Conservation (phyloP, 306 rosid species). For the Macrotyloma uniflorum region DNA sequence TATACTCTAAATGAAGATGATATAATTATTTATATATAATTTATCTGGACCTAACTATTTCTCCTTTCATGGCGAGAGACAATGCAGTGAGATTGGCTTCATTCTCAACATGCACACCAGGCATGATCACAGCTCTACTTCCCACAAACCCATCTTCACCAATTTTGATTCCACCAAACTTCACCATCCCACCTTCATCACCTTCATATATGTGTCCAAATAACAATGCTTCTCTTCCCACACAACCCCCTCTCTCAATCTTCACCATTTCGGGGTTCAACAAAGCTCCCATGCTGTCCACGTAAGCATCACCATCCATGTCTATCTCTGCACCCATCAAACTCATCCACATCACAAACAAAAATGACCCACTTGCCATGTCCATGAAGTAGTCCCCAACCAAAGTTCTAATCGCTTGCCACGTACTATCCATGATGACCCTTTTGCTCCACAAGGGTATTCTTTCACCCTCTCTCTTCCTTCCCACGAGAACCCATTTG, state of each 20-base stretch:
- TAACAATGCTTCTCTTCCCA: conserved; percentile 83
- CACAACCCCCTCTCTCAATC: conserved; percentile 77
- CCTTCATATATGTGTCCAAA: conserved; percentile 94
- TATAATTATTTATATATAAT: not conserved
- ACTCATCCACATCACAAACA: conserved; percentile 76
- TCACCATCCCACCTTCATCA: conserved; percentile 77
- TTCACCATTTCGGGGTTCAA: conserved; percentile 93
- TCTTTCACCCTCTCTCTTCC: conserved; percentile 62
- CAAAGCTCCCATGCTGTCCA: conserved; percentile 80
- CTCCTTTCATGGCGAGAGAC: conserved; percentile 88
- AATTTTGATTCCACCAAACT: conserved; percentile 72
- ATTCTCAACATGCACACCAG: conserved; percentile 71
- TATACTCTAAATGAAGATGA: not conserved
- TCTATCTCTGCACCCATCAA: conserved; percentile 84
- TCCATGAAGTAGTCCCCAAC: conserved; percentile 87
- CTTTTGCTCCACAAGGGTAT: conserved; percentile 63
- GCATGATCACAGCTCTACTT: conserved; percentile 84
- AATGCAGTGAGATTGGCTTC: conserved; percentile 62
- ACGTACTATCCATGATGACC: conserved; percentile 70
- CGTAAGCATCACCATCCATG: conserved; percentile 56
- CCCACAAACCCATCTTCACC: conserved; percentile 87
- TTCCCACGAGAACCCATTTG: conserved; percentile 74
- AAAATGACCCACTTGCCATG: conserved; percentile 71
- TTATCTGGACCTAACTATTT: conserved; percentile 57
- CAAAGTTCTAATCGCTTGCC: conserved; percentile 84